A percentile compares a stretch with the other conserved stretches of the same genome.
These are phyloP conservation scores for Sorghum bicolor DNA, from an alignment of 176 grass and related monocot species.

Conservation along the genomic window Sorghum_bicolor_NCBIv3 NC_012875.2:50373501-50374000, in stretches of 20 bases:
- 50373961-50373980: slow-evolving; percentile 97
- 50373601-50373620: slow-evolving; percentile 38
- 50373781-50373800: slow-evolving; percentile 27
- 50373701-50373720: slow-evolving; percentile 34
- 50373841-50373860: slow-evolving; percentile 79
- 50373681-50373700: slow-evolving; percentile 31
- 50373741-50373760: slow-evolving; percentile 15
- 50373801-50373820: slow-evolving; percentile 64
- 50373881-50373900: not conserved
- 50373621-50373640: slow-evolving; percentile 23
- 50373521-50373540: not conserved
- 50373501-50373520: not conserved
- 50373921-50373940: not conserved
- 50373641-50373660: slow-evolving; percentile 31
- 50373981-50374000: slow-evolving; percentile 97
- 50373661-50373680: slow-evolving; percentile 8
- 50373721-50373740: slow-evolving; percentile 14
- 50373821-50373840: slow-evolving; percentile 38
- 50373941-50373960: slow-evolving; percentile 56
- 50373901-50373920: not conserved
- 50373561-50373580: not conserved
- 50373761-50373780: not conserved
- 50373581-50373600: not conserved
- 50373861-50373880: slow-evolving; percentile 99
- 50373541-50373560: not conserved